phyloP scores from a whole-genome alignment of 2,329 filamentous ascomycete genomes.

The Chaetomiaceae sp. region DNA sequence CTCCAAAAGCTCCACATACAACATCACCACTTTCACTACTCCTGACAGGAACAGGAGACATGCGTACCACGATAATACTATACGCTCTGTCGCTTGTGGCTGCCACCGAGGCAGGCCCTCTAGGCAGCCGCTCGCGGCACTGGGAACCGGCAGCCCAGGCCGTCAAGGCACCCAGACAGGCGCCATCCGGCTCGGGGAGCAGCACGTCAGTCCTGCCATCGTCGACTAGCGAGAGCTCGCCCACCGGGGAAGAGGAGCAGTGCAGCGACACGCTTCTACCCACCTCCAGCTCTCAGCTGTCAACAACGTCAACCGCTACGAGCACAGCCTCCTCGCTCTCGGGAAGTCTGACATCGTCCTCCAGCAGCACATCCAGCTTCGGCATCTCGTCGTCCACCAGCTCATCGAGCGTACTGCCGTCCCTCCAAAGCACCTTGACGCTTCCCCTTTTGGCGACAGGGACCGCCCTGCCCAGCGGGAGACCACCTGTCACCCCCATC shows the following conservation, averaged over 20 bases:
- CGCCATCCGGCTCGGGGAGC: background rate
- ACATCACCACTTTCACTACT: background rate
- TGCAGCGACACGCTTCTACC: no score
- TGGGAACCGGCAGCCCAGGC: background rate
- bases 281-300: no score
- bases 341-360: no score
- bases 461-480: no score
- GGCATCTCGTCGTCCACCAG: background rate
- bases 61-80: slow-evolving; percentile 19
- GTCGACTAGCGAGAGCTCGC: no score
- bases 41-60: slow-evolving; percentile 11
- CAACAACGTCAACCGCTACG: background rate
- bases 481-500: background rate
- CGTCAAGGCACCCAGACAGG: slow-evolving; percentile 1
- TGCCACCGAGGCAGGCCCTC: slow-evolving; percentile 27
- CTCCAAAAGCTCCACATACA: no score
- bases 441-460: background rate
- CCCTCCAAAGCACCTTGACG: slow-evolving; percentile 6
- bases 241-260: no score
- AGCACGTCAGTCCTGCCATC: background rate
- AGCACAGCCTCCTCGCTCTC: background rate
- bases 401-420: background rate
- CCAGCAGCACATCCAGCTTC: no score
- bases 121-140: slow-evolving; percentile 12
- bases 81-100: slow-evolving; percentile 18